These are phyloP conservation scores for Lentinus polychrous DNA, from an alignment of 1,284 basidiomycete species.

Conservation along the genomic window DNA sequence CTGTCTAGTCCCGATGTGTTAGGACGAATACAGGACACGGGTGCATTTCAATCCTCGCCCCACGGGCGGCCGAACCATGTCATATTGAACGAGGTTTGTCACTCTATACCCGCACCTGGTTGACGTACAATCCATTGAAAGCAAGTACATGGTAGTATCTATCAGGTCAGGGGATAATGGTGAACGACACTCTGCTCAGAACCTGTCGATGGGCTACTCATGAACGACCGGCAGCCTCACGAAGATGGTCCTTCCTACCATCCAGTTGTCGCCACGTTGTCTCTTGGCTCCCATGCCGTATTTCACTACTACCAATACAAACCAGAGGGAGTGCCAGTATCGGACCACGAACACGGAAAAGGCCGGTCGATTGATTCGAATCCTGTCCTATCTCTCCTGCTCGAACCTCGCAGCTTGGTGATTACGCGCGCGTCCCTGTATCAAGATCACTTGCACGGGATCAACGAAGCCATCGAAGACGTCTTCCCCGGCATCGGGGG, in stretches of 20 bases:
- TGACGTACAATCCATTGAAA: not conserved
- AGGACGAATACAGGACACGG: slow-evolving; percentile 54
- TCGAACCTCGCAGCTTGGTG: slow-evolving; percentile 78
- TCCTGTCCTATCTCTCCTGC: slow-evolving; percentile 67
- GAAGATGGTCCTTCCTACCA: slow-evolving; percentile 89
- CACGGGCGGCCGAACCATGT: slow-evolving; percentile 78
- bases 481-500: slow-evolving; percentile 23
- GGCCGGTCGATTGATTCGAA: slow-evolving; percentile 43
- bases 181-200: slow-evolving; percentile 27
- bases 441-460: slow-evolving; percentile 68
- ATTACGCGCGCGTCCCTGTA: slow-evolving; percentile 72
- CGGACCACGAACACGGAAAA: slow-evolving; percentile 5
- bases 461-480: slow-evolving; percentile 50
- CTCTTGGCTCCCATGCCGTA: slow-evolving; percentile 76
- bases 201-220: not conserved
- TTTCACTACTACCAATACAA: slow-evolving; percentile 82
- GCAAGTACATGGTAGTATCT: slow-evolving; percentile 50
- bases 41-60: slow-evolving; percentile 53
- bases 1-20: slow-evolving; percentile 70
- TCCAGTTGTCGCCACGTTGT: slow-evolving; percentile 86
- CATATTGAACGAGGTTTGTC: slow-evolving; percentile 71
- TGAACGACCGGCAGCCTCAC: slow-evolving; percentile 59
- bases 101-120: not conserved
- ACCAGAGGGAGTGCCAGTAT: slow-evolving; percentile 12
- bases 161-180: slow-evolving; percentile 89